These are phyloP conservation scores for Ustilago sp. DNA, from an alignment of 1,284 basidiomycete species.

Conservation along the genomic window DNA sequence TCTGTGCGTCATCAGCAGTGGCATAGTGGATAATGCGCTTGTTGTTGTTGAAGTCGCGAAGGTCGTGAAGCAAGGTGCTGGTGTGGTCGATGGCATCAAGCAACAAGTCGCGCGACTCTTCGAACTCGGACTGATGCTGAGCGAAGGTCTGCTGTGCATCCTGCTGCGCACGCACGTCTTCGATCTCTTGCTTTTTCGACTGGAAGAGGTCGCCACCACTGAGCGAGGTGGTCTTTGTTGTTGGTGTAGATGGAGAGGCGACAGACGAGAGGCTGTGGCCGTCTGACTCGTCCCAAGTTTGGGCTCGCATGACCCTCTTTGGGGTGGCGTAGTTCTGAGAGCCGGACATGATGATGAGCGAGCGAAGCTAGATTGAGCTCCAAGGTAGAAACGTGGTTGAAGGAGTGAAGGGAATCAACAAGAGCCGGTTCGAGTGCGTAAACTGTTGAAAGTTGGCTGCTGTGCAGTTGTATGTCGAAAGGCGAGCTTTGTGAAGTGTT, in stretches of 20 bases:
- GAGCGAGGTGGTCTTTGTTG: slow-evolving; percentile 16
- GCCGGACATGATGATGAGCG: slow-evolving; percentile 19
- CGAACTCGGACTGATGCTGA: slow-evolving; percentile 50
- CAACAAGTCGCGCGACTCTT: slow-evolving; percentile 46
- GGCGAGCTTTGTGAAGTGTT: background rate
- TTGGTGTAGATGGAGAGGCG: slow-evolving; percentile 38
- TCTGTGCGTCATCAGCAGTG: slow-evolving; percentile 18
- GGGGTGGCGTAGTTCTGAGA: slow-evolving; percentile 46
- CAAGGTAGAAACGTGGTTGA: background rate
- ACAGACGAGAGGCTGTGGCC: slow-evolving; percentile 19
- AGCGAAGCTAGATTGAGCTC: background rate
- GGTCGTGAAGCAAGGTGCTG: slow-evolving; percentile 77
- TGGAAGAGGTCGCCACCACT: slow-evolving; percentile 35
- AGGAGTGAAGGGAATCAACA: background rate
- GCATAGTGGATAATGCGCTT: slow-evolving; percentile 91
- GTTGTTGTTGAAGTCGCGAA: slow-evolving; percentile 84
- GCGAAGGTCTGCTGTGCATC: slow-evolving; percentile 42
- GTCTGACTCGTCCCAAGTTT: slow-evolving; percentile 38
- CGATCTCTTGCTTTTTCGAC: slow-evolving; percentile 33
- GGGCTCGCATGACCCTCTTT: slow-evolving; percentile 30
- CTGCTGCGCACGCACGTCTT: slow-evolving; percentile 19
- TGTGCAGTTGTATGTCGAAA: background rate
- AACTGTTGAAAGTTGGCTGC: background rate
- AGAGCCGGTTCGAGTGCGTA: background rate
- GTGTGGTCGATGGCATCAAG: slow-evolving; percentile 78